These are phyloP conservation scores for Candida tropicalis DNA, from an alignment of 1,139 yeast genomes.

Conservation along the genomic window DNA sequence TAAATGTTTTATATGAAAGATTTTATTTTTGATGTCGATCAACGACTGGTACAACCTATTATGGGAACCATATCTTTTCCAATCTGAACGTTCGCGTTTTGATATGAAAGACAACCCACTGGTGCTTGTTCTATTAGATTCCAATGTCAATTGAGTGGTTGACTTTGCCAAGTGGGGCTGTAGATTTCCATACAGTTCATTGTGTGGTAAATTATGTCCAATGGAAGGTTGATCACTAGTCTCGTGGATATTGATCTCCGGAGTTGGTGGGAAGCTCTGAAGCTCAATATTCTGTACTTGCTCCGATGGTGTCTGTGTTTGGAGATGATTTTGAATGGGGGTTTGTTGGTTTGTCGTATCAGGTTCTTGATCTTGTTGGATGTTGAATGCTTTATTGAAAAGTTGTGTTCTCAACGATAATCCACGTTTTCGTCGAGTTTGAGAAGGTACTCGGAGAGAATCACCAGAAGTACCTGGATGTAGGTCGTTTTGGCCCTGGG, in stretches of 20 bases:
- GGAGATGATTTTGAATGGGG: background rate
- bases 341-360: background rate
- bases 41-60: constrained; percentile 21
- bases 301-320: constrained; percentile 1
- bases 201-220: constrained; percentile 7
- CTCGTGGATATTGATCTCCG: constrained; percentile 20
- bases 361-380: constrained; percentile 11
- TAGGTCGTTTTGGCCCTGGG: background rate
- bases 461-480: background rate
- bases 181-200: constrained; percentile 1
- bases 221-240: constrained; percentile 10
- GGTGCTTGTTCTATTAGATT: constrained; percentile 22
- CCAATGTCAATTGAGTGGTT: constrained; percentile 31
- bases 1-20: constrained; percentile 46
- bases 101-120: constrained; percentile 25
- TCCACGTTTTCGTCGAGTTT: constrained; percentile 62
- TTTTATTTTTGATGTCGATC: constrained; percentile 26
- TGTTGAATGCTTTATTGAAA: constrained; percentile 53
- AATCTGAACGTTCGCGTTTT: constrained; percentile 19
- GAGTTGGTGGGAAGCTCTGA: constrained; percentile 13
- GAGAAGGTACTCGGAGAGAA: constrained; percentile 20
- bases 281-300: constrained; percentile 10
- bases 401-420: constrained; percentile 75
- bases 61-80: constrained; percentile 16
- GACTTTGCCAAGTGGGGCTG: constrained; percentile 26